phyloP scores from a whole-genome alignment of 2,329 filamentous ascomycete species.

The Blastomyces gilchristii region DNA sequence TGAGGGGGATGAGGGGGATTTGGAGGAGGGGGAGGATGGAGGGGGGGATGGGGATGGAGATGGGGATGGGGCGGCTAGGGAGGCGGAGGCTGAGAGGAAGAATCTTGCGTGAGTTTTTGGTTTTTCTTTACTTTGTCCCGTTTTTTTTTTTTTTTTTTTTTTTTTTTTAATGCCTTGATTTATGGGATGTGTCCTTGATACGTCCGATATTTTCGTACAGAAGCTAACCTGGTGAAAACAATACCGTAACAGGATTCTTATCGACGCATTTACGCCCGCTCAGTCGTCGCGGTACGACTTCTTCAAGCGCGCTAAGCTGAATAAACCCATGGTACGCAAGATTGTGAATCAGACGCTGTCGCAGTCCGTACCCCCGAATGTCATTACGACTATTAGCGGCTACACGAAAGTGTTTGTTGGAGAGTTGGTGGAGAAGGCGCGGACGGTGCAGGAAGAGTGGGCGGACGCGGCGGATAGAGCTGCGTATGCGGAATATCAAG shows the following conservation, averaged over 20 bases:
- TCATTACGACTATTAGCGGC: conserved; percentile 53
- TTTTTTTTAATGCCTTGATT: no score
- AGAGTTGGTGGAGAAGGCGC: conserved; percentile 54
- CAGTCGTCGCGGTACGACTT: conserved; percentile 41
- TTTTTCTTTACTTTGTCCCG: conserved; percentile 22
- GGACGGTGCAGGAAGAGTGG: conserved; percentile 49
- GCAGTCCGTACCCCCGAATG: conserved; percentile 54
- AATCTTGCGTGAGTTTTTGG: conserved; percentile 37
- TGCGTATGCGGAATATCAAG: conserved; percentile 45
- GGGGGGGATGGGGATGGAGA: conserved; percentile 34
- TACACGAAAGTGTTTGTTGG: conserved; percentile 59
- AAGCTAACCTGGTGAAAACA: no score
- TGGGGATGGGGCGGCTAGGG: conserved; percentile 39
- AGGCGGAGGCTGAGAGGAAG: conserved; percentile 44
- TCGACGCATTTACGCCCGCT: conserved; percentile 39
- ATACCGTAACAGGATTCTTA: conserved; percentile 29
- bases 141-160: no score
- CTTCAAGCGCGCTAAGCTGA: conserved; percentile 41
- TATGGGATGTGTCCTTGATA: no score
- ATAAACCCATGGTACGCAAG: conserved; percentile 41
- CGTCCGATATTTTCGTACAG: background rate
- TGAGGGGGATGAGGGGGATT: conserved; percentile 38
- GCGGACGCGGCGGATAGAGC: conserved; percentile 43
- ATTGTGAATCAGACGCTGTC: conserved; percentile 59
- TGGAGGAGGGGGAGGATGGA: conserved; percentile 36